These are phyloP conservation scores for Termitomyces sp. DNA, from an alignment of 1,284 basidiomycete genomes.

Conservation along the genomic window DNA sequence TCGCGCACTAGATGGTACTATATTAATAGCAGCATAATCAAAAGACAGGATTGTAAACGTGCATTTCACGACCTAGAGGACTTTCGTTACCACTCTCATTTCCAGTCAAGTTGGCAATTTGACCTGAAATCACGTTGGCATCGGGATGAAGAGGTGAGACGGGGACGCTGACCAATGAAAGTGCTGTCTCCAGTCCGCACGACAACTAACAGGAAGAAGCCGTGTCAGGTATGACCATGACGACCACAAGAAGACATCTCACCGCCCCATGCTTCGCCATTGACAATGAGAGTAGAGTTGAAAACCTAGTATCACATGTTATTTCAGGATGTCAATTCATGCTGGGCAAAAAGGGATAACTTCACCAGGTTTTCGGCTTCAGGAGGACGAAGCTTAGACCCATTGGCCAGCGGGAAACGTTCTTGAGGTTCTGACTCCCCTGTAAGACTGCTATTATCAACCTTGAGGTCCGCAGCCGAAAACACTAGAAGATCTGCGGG, in stretches of 20 bases:
- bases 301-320: slow-evolving; percentile 39
- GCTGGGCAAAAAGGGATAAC: not conserved
- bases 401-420: slow-evolving; percentile 42
- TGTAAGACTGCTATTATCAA: slow-evolving; percentile 67
- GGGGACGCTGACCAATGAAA: slow-evolving; percentile 44
- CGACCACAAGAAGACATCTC: slow-evolving; percentile 20
- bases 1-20: slow-evolving; percentile 34
- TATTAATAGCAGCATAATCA: not conserved
- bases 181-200: slow-evolving; percentile 65
- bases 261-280: slow-evolving; percentile 66
- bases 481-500: slow-evolving; percentile 63
- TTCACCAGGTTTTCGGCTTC: slow-evolving; percentile 62
- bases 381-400: slow-evolving; percentile 44
- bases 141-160: not conserved
- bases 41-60: slow-evolving; percentile 18
- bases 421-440: slow-evolving; percentile 70
- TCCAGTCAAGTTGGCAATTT: slow-evolving; percentile 62
- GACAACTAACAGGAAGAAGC: slow-evolving; percentile 39
- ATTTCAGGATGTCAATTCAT: not conserved
- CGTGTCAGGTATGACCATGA: not conserved
- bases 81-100: slow-evolving; percentile 60
- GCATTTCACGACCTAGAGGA: slow-evolving; percentile 65
- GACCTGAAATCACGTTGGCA: slow-evolving; percentile 32
- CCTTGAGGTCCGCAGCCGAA: slow-evolving; percentile 55
- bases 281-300: slow-evolving; percentile 64